Base-by-base conservation (phyloP, 2,329 filamentous ascomycete species). In the Bipolaris oryzae region DNA sequence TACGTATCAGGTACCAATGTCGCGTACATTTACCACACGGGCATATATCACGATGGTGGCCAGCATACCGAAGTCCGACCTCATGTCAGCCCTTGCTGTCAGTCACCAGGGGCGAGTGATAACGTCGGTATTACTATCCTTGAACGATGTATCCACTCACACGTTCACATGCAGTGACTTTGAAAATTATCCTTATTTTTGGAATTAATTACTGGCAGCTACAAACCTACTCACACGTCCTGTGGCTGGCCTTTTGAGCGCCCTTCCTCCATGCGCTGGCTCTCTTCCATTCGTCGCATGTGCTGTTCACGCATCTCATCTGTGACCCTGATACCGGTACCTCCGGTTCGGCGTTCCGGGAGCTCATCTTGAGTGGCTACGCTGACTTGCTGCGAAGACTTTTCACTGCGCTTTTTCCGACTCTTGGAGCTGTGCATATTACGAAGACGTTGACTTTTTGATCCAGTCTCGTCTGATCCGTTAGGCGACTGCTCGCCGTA, bases 321-420 rank as follows among this genome's bases (percentile, higher is more conserved):
- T 28, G 56, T 51, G 20, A 58, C 38, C 20, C 28, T 31, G 18
- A 58, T 45, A n/a, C 55, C 55, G 3, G 51, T 39, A 11, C 45
- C 55, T 18, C 48, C 48, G 7, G 38, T 52, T 23, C 55, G 47
- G 23, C 35, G 45, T 44, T 44, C 39, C 21, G 61, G 60, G 3
- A 64, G 56, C 49, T 64, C 53, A 28, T 64, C 61, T 21, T 62
- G 56, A 18, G 53, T 52, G 18, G 47, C 57, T 25, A 60, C 38
- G 11, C 54, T 54, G 5, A 45, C 45, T 11, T 51, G 49, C 13
- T 49, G 45, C 15, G 43, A 53, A 11, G 25, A 39, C 33, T 56
- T 57, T 23, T 50, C 47, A 11, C 50, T 54, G 25, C 37, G 31
- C 18, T 56, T 57, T 21, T 46, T 53, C 11, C 50, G 46, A 35